Percentiles rank a stretch among this genome's conserved stretches.
Evolutionary conservation across 2,329 filamentous ascomycete species (phyloP).

Genomic region (Didymella exigua): DNA sequence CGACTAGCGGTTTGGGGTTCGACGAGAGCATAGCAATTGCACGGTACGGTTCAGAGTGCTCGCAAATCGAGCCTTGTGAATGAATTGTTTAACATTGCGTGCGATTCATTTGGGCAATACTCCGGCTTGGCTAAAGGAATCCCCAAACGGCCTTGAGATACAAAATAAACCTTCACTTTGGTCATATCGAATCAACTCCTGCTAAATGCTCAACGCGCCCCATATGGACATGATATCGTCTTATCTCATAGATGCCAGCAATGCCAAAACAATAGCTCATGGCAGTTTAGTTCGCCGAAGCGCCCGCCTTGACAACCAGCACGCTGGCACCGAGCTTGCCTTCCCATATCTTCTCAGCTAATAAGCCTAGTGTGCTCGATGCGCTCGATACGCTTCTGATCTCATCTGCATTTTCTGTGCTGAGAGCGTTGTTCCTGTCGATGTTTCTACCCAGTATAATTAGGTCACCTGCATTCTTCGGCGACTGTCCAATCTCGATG

Average conservation of each 20-base stretch:
- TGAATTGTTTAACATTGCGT: not conserved
- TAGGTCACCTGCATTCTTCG: conserved; percentile 72
- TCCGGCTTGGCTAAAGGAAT: not conserved
- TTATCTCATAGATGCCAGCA: not conserved
- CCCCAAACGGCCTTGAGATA: too few species aligned
- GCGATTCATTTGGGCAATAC: not conserved
- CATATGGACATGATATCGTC: not conserved
- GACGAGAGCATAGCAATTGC: not conserved
- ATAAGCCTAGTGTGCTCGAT: conserved; percentile 60
- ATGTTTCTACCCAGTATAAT: conserved; percentile 67
- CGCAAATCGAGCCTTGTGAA: not conserved
- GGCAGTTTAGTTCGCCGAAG: not conserved
- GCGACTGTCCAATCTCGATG: conserved; percentile 64
- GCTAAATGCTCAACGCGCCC: not conserved
- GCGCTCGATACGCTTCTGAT: conserved; percentile 36
- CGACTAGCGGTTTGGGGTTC: not conserved
- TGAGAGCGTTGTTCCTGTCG: conserved; percentile 33
- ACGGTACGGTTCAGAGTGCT: not conserved
- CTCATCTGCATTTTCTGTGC: conserved; percentile 52
- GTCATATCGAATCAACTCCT: not conserved
- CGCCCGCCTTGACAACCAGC: conserved; percentile 68
- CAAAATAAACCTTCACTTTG: not conserved
- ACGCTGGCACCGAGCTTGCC: conserved; percentile 69
- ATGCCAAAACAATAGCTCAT: not conserved
- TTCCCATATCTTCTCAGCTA: conserved; percentile 65